Conservation (phyloP, 257 asterid genomes). For the Gentiana straminea region DNA sequence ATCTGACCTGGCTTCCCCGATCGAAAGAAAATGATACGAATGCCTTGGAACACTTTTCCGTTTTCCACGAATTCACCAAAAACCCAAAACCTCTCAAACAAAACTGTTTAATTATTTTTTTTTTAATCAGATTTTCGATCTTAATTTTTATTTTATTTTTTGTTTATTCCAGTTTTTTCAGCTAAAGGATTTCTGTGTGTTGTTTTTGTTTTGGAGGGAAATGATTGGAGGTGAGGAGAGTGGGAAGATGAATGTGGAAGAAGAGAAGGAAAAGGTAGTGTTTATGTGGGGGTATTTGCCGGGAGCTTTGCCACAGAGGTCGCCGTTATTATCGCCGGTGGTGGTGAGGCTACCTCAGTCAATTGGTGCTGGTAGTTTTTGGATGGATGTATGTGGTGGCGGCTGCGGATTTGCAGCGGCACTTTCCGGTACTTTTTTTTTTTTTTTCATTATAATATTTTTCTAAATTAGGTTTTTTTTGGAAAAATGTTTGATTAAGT, state of each 20-base stretch:
- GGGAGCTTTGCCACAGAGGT: constrained; percentile 86
- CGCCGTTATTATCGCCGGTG: constrained; percentile 76
- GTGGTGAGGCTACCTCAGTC: constrained; percentile 44
- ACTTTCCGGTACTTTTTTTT: constrained; percentile 48
- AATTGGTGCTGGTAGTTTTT: constrained; percentile 31
- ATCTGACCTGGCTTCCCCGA: constrained; percentile 14
- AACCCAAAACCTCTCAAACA: background rate
- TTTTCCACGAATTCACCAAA: background rate
- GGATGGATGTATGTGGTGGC: constrained; percentile 91
- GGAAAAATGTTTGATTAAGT: background rate
- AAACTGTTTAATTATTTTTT: background rate
- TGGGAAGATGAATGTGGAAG: constrained; percentile 39
- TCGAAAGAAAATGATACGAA: constrained; percentile 16
- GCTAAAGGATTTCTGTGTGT: background rate
- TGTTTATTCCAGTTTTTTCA: constrained; percentile 1
- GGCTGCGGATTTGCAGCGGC: constrained; percentile 99
- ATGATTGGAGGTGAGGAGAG: constrained; percentile 57
- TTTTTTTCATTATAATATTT: background rate
- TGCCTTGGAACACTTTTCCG: constrained; percentile 1
- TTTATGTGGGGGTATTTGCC: constrained; percentile 95
- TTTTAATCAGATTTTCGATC: background rate
- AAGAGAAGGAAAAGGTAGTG: constrained; percentile 32
- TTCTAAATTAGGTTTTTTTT: background rate
- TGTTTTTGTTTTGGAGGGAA: background rate
- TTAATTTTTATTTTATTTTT: background rate